Percentiles rank a stretch among this genome's conserved stretches.
Evolutionary conservation across 805 yeast genomes (phyloP).

Genomic region (Zygotorulaspora danielsina): DNA sequence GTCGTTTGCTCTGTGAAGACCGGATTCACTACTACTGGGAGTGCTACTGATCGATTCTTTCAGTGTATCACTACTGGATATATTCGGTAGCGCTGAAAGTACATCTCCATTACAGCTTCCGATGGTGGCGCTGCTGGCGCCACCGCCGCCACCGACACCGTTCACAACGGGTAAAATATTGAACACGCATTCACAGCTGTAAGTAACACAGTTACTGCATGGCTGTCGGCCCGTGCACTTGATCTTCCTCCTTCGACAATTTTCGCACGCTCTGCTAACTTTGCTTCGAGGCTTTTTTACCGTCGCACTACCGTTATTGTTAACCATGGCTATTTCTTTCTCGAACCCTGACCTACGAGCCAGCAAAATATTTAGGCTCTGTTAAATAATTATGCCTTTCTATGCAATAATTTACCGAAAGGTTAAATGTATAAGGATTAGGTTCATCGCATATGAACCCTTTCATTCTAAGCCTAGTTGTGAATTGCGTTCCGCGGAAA

Average conservation of each 20-base stretch:
- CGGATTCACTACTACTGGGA: background rate
- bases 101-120: background rate
- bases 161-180: background rate
- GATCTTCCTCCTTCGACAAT: constrained; percentile 34
- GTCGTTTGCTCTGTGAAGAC: background rate
- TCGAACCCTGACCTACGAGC: no score
- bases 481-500: no score
- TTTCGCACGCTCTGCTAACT: constrained; percentile 32
- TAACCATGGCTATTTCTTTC: no score
- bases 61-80: background rate
- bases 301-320: constrained; percentile 1
- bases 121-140: background rate
- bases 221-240: constrained; percentile 35
- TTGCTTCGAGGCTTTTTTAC: constrained; percentile 17
- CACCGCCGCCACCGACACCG: background rate
- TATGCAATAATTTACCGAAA: no score
- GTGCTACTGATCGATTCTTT: background rate
- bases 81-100: background rate
- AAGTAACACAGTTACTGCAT: constrained; percentile 32
- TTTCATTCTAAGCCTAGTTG: no score
- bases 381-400: no score
- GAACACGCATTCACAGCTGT: constrained; percentile 30
- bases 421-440: no score
- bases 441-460: no score
- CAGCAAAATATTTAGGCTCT: no score